Percentiles rank a stretch among this genome's conserved stretches.
phyloP scores from a whole-genome alignment of 1,284 basidiomycete genomes.

The Moniliophthora roreri region DNA sequence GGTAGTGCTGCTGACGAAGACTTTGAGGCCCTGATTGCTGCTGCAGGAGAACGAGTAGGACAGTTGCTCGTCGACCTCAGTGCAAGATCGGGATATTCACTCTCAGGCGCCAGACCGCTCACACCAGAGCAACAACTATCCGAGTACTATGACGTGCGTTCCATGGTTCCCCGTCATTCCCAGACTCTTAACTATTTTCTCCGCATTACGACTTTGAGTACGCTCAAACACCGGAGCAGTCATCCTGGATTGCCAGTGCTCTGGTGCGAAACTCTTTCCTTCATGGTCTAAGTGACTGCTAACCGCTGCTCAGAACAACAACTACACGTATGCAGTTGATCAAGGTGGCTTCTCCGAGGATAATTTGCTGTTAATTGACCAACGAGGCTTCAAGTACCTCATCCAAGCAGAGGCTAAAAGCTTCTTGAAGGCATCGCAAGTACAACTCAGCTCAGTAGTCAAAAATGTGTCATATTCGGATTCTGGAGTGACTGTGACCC shows the following conservation, averaged over 20 bases:
- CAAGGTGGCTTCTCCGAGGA: conserved; percentile 59
- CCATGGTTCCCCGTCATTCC: conserved; percentile 12
- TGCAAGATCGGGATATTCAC: conserved; percentile 46
- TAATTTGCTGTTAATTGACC: conserved; percentile 57
- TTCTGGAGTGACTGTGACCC: conserved; percentile 42
- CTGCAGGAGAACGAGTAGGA: conserved; percentile 43
- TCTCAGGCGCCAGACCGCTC: conserved; percentile 42
- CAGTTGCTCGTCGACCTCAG: conserved; percentile 47
- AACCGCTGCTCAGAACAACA: conserved; percentile 48
- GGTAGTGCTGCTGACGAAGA: conserved; percentile 40
- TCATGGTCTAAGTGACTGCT: neutral
- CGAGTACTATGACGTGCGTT: conserved; percentile 55
- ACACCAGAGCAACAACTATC: conserved; percentile 45
- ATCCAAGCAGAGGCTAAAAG: conserved; percentile 54
- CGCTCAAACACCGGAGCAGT: conserved; percentile 57
- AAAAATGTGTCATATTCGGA: conserved; percentile 46
- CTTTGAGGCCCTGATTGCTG: conserved; percentile 38
- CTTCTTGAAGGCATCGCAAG: conserved; percentile 46
- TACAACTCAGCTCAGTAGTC: conserved; percentile 55
- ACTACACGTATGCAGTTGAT: conserved; percentile 60
- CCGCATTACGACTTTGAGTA: conserved; percentile 36
- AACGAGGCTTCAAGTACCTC: conserved; percentile 59
- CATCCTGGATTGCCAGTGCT: conserved; percentile 60
- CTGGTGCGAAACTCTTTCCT: conserved; percentile 42
- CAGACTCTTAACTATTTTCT: neutral